Evolutionary conservation across 2,329 filamentous ascomycete species (phyloP), one percentile per base, ranked within the genome.

Genomic region (Ilyonectria destructans): DNA sequence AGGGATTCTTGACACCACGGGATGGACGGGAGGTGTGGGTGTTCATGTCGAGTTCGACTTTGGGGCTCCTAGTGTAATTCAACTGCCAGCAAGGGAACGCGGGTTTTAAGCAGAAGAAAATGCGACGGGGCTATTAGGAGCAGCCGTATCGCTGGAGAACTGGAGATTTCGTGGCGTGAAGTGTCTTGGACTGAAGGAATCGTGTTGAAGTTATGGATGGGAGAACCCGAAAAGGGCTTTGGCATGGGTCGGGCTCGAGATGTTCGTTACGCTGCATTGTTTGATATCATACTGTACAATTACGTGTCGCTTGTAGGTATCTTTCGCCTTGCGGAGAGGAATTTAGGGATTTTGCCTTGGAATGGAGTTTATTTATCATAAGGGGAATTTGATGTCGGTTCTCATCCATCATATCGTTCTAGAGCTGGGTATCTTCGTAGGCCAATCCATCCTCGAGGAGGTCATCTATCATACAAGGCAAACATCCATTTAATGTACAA

Each of bases 341-440:
- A 48, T 33, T 33, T n/a, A 26, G 19, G 19, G 46, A 26, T 31
- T 17, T 31, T 48, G 43, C 13, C 56, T 49, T 35, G 56, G 35
- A 59, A 54, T 54, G 31, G 51, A 54, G 29, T 37, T 9, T 35
- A 52, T 54, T 35, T 33, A 33, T 13, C n/a, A 49, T 26, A 12
- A 15, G 17, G 29, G 29, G 15, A 31, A 19, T 29, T 17, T 29
- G 48, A 33, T 33, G 31, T 33, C 12, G 31, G 13, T 49, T 62
- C 31, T n/a, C 5, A 15, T 58, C 33, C 52, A 6, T 64, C 45
- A 57, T 43, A 35, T 71, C 51, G n/a, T 68, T 72, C 69, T 61
- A 70, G 72, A 75, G 74, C 55, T 72, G 74, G 74, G 74, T 75
- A 74, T 75, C 72, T 75, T 69, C 55, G 68, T 40, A 55, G 40